These are phyloP conservation scores for Graphilbum ipis-grandicollis DNA, from an alignment of 2,329 filamentous ascomycete genomes.

Conservation along the genomic window DNA sequence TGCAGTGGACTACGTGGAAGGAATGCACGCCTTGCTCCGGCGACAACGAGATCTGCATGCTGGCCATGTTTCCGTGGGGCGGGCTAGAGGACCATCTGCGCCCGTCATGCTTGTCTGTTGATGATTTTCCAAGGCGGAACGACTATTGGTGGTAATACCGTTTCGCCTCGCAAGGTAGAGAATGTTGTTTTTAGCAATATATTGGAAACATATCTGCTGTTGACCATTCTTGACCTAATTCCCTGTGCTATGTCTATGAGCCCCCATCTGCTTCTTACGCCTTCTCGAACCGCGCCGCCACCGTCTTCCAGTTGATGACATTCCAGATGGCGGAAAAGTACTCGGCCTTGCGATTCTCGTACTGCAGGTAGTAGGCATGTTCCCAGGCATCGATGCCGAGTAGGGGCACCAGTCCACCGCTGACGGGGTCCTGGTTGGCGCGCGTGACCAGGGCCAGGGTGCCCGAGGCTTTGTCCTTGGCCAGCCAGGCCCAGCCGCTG, in stretches of 20 bases:
- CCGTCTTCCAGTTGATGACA: constrained; percentile 89
- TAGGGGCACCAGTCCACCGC: constrained; percentile 66
- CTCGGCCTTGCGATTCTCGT: constrained; percentile 92
- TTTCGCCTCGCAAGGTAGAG: too few relatives aligned
- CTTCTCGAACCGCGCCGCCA: constrained; percentile 50
- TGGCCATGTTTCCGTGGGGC: constrained; percentile 22
- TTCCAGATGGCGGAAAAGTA: constrained; percentile 92
- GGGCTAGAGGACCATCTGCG: constrained; percentile 11
- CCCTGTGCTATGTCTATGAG: too few relatives aligned
- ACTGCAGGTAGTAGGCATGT: constrained; percentile 91
- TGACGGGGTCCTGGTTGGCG: constrained; percentile 79
- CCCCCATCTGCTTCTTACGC: constrained; percentile 1
- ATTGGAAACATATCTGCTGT: too few relatives aligned
- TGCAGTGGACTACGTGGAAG: constrained; percentile 20
- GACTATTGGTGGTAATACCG: constrained; percentile 4
- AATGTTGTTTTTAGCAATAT: neutral
- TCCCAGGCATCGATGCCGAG: constrained; percentile 91
- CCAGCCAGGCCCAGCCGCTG: constrained; percentile 81
- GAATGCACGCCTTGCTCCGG: constrained; percentile 15
- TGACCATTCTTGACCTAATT: too few relatives aligned
- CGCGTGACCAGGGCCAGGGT: constrained; percentile 49
- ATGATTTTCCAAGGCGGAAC: neutral
- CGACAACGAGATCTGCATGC: constrained; percentile 17
- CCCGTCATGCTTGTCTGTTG: constrained; percentile 4
- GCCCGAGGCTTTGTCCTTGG: constrained; percentile 49